These are phyloP conservation scores for Cubamyces sp. DNA, from an alignment of 768 basidiomycete species.

Conservation along the genomic window DNA sequence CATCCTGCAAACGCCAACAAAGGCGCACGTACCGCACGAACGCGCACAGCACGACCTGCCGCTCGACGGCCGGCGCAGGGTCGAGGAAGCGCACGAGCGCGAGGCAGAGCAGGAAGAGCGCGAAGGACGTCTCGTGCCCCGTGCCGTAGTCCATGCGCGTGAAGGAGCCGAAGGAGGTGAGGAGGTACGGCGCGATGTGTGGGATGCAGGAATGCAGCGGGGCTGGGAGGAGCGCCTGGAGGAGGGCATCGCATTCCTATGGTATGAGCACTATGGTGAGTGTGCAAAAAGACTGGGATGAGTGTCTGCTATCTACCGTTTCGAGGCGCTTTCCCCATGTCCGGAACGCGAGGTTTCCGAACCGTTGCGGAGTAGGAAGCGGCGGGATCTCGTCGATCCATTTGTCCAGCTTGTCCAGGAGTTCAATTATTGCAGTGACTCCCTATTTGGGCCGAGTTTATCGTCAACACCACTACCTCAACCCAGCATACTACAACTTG, in stretches of 20 bases:
- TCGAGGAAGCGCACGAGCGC: constrained; percentile 69
- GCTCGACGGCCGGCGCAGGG: constrained; percentile 63
- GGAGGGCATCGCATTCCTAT: constrained; percentile 58
- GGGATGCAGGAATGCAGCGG: constrained; percentile 51
- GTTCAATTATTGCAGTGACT: constrained; percentile 47
- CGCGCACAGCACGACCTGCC: constrained; percentile 57
- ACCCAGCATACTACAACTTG: constrained; percentile 5
- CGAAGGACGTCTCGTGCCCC: constrained; percentile 92
- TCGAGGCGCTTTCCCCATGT: constrained; percentile 80
- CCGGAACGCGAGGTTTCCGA: constrained; percentile 90
- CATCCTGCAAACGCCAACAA: constrained; percentile 85
- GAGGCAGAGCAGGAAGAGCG: constrained; percentile 73
- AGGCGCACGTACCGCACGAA: constrained; percentile 80
- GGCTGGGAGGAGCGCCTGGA: constrained; percentile 51
- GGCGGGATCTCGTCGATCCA: constrained; percentile 89
- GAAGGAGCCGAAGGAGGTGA: constrained; percentile 88
- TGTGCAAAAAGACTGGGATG: constrained; percentile 7
- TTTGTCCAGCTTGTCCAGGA: constrained; percentile 66
- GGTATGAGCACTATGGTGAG: constrained; percentile 7
- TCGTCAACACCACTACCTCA: background rate
- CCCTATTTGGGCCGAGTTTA: constrained; percentile 40
- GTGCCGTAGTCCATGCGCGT: constrained; percentile 95
- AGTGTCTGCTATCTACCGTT: constrained; percentile 53
- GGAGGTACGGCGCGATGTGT: constrained; percentile 76
- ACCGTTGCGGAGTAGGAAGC: constrained; percentile 74